phyloP scores from a whole-genome alignment of 345 rosid species.

The Erodium maritimum region DNA sequence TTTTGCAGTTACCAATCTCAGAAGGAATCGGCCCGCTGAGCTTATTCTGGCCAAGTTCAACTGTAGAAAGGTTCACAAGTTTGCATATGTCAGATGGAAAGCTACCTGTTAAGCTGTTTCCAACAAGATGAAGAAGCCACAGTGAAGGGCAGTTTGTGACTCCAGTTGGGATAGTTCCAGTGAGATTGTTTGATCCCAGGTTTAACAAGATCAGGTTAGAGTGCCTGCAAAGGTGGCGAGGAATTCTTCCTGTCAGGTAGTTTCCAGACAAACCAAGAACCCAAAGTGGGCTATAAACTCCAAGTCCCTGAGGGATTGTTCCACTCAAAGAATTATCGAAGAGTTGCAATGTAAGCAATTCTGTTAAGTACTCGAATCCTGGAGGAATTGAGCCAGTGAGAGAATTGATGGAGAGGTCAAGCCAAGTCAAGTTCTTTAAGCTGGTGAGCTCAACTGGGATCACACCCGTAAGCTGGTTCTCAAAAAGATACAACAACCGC shows the following conservation, averaged over 20 bases:
- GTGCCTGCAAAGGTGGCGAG: slow-evolving; percentile 47
- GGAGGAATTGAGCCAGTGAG: slow-evolving; percentile 61
- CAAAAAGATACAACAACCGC: slow-evolving; percentile 65
- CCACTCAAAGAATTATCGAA: slow-evolving; percentile 60
- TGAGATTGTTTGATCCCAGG: slow-evolving; percentile 57
- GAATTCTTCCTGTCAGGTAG: slow-evolving; percentile 51
- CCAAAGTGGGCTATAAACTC: slow-evolving; percentile 59
- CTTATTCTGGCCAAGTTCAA: slow-evolving; percentile 60
- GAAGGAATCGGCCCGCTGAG: slow-evolving; percentile 56
- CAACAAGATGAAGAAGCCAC: slow-evolving; percentile 48
- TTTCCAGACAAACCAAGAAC: slow-evolving; percentile 67
- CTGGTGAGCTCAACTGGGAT: slow-evolving; percentile 67
- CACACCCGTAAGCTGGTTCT: slow-evolving; percentile 52
- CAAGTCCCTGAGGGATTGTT: slow-evolving; percentile 60
- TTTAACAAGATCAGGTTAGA: slow-evolving; percentile 44
- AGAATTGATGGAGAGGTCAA: slow-evolving; percentile 72
- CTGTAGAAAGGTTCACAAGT: slow-evolving; percentile 43
- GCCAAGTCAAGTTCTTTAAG: slow-evolving; percentile 52
- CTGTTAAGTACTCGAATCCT: slow-evolving; percentile 54
- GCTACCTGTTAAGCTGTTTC: slow-evolving; percentile 48
- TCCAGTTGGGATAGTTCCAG: slow-evolving; percentile 54
- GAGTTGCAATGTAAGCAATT: slow-evolving; percentile 56
- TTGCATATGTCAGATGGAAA: slow-evolving; percentile 63
- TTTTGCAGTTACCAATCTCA: slow-evolving; percentile 48
- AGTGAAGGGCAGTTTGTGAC: slow-evolving; percentile 49